Evolutionary conservation across 1,284 basidiomycete species (phyloP).

Genomic region (Leccinum subrobustum): DNA sequence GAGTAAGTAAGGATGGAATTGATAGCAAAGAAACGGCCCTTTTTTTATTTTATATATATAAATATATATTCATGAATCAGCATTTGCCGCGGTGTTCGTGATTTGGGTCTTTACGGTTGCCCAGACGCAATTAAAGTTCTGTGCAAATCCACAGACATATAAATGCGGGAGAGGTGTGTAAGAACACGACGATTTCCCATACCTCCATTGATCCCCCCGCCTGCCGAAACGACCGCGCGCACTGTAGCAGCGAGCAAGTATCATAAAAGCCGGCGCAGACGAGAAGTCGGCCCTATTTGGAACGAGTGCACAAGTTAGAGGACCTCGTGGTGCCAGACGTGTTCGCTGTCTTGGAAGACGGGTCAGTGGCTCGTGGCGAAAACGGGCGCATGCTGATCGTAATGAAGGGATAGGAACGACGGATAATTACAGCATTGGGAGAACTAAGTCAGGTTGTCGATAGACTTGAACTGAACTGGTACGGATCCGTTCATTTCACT

Average conservation of each 20-base stretch:
- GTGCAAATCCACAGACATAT: conserved; percentile 29
- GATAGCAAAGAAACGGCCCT: conserved; percentile 32
- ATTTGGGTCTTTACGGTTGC: conserved; percentile 21
- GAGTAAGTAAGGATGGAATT: conserved; percentile 23
- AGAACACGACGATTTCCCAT: conserved; percentile 14
- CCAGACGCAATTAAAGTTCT: conserved; percentile 33
- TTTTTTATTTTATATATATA: conserved; percentile 15
- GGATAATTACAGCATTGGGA: conserved; percentile 15
- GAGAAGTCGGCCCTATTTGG: conserved; percentile 6
- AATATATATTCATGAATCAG: conserved; percentile 28
- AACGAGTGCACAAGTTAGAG: not conserved
- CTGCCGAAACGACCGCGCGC: conserved; percentile 2
- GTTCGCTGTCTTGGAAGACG: conserved; percentile 16
- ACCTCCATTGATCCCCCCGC: conserved; percentile 11
- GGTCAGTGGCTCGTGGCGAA: conserved; percentile 20
- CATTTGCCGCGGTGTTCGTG: conserved; percentile 31
- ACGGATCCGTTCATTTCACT: conserved; percentile 30
- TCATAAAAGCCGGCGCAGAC: conserved; percentile 9
- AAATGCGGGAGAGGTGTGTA: conserved; percentile 23
- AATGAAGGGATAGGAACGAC: conserved; percentile 8
- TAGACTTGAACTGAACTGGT: conserved; percentile 22
- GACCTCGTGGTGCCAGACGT: conserved; percentile 2
- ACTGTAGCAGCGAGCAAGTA: conserved; percentile 11
- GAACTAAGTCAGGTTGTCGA: conserved; percentile 1
- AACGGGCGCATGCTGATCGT: conserved; percentile 17